A percentile compares a stretch with the other conserved stretches of the same genome.
These are phyloP conservation scores for Shiraia sp. DNA, from an alignment of 2,329 filamentous ascomycete genomes.

Conservation along the genomic window DNA sequence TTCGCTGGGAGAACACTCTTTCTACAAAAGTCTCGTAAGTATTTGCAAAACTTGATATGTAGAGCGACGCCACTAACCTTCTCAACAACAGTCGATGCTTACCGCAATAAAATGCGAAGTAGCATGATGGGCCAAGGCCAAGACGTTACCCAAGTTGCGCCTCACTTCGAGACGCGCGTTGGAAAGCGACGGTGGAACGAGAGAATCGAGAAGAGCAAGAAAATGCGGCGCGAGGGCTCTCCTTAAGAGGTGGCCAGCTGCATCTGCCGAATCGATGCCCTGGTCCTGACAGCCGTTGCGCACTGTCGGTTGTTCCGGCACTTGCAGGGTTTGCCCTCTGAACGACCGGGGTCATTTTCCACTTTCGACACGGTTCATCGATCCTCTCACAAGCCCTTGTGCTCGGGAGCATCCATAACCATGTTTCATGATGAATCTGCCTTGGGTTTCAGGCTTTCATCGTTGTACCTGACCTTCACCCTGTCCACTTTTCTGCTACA, in stretches of 20 bases:
- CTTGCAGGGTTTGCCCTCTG: slow-evolving; percentile 40
- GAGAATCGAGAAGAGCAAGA: slow-evolving; percentile 50
- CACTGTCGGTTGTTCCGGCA: slow-evolving; percentile 35
- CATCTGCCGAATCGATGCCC: slow-evolving; percentile 28
- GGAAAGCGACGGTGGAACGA: slow-evolving; percentile 71
- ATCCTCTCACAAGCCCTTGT: slow-evolving; percentile 6
- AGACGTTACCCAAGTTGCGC: slow-evolving; percentile 72
- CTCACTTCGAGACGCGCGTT: slow-evolving; percentile 85
- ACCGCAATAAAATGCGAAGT: slow-evolving; percentile 86
- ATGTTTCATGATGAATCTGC: slow-evolving; percentile 27
- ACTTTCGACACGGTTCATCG: slow-evolving; percentile 30
- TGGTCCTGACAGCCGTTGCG: slow-evolving; percentile 31
- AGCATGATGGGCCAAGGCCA: slow-evolving; percentile 79
- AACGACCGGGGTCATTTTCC: slow-evolving; percentile 35
- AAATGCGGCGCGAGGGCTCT: slow-evolving; percentile 42
- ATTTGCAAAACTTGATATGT: background rate
- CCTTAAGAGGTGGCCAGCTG: slow-evolving; percentile 39
- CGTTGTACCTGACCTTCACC: slow-evolving; percentile 1
- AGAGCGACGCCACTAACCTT: slow-evolving; percentile 25
- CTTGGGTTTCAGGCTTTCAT: slow-evolving; percentile 29
- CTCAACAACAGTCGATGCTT: slow-evolving; percentile 79
- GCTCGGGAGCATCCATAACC: slow-evolving; percentile 7
- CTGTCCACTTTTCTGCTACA: background rate
- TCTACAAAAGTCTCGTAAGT: slow-evolving; percentile 87
- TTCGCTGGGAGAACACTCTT: slow-evolving; percentile 87